Base-by-base conservation (phyloP, 164 flowering plant genomes). In the Hamamelis virginiana region DNA sequence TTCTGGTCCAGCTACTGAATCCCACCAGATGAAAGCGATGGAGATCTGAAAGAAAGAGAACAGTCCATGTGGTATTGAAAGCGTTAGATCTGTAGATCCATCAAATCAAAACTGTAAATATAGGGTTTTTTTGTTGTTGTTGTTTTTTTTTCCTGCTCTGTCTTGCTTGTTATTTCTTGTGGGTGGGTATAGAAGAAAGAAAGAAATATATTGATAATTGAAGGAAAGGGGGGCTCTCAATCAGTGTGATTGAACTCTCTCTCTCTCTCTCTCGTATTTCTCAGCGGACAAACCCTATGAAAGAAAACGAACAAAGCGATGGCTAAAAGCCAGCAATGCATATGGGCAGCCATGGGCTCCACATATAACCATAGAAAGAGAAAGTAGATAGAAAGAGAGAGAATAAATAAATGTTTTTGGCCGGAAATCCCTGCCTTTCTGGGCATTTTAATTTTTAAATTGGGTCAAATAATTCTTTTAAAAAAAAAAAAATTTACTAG, bases 21-120 rank as follows among this genome's bases (percentile, higher is more conserved):
- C 28, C 27, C 1, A 68, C 28, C 23, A 41, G 72, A 63, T 25
- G 75, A 68, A 64, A 74, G 62, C 62, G 78, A 78, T 21, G 81
- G 81, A 72, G 78, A 78, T 74, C 81, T 71, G 59, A 55, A 55
- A 55, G 27, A 55, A 25, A 55, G 16, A 25, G 59, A 55, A 27
- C 59, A 55, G 64, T 64, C 65, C 78, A 78, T 78, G 81, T 71
- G 81, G 72, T n/a, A 73, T 50, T n/a, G 15, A 55, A 59, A 43
- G 68, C 26, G 69, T 68, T 74, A 74, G 81, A 78, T 78, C 78
- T 56, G 51, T 47, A 71, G 78, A 78, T 78, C 78, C 70, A 78
- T 69, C 73, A 52, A 74, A 71, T 65, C 72, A 63, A 23, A 27
- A 43, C 43, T 21, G 44, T 58, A 57, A 22, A 27, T 9, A 62